phyloP scores from a whole-genome alignment of 2,329 filamentous ascomycete genomes.

The Fusarium tanahbumbuense region DNA sequence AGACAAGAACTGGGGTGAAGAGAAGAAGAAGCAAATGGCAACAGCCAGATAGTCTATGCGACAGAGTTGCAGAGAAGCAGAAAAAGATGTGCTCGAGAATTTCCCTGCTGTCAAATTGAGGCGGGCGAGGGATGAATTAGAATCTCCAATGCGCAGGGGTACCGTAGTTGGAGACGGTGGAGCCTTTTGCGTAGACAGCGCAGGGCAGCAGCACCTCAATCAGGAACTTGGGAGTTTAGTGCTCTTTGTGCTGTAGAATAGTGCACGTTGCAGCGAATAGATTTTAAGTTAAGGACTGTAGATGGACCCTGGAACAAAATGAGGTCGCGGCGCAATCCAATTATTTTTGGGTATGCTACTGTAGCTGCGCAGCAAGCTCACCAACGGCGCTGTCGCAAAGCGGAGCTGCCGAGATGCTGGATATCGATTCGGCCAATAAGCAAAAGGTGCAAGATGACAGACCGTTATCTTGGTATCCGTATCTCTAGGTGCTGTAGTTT shows the following conservation, averaged over 20 bases:
- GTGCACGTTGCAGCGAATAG: conserved; percentile 4
- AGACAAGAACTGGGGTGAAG: conserved; percentile 23
- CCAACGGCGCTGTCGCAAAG: conserved; percentile 30
- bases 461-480: conserved; percentile 22
- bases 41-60: conserved; percentile 21
- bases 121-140: conserved; percentile 36
- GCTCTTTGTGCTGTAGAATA: not conserved
- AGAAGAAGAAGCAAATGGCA: conserved; percentile 20
- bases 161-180: conserved; percentile 44
- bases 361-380: conserved; percentile 32
- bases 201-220: not conserved
- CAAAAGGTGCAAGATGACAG: conserved; percentile 13
- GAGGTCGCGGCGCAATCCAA: conserved; percentile 35
- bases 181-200: conserved; percentile 1
- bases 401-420: conserved; percentile 36
- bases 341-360: conserved; percentile 21
- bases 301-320: conserved; percentile 35
- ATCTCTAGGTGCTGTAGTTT: not conserved
- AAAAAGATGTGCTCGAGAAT: conserved; percentile 25
- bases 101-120: conserved; percentile 30
- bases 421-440: conserved; percentile 24
- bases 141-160: conserved; percentile 38
- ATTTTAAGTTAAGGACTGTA: conserved; percentile 11
- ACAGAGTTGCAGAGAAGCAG: conserved; percentile 21
- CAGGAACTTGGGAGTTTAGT: conserved; percentile 2